Conservation (phyloP, 768 basidiomycete species). For the Panus rudis region DNA sequence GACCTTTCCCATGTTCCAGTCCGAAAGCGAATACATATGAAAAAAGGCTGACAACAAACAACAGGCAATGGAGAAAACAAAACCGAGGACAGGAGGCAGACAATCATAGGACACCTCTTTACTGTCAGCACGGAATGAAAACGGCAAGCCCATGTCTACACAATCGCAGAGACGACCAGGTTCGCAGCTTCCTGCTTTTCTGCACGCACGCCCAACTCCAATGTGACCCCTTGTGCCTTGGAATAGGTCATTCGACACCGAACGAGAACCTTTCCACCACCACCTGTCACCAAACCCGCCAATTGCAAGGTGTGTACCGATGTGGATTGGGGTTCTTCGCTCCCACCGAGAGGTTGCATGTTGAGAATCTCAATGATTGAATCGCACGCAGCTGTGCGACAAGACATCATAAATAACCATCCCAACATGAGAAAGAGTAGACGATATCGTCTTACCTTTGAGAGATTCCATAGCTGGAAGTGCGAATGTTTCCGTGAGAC, state of each 20-base stretch:
- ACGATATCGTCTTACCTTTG: slow-evolving; percentile 56
- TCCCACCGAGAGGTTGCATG: slow-evolving; percentile 95
- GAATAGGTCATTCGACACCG: slow-evolving; percentile 95
- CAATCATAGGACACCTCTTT: no score
- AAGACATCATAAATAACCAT: no score
- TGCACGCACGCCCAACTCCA: slow-evolving; percentile 87
- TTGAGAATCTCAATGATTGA: slow-evolving; percentile 93
- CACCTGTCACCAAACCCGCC: slow-evolving; percentile 84
- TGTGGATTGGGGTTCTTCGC: slow-evolving; percentile 70
- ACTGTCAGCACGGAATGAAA: no score
- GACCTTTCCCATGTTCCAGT: no score
- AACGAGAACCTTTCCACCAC: slow-evolving; percentile 93
- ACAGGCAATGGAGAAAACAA: no score
- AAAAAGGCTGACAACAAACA: no score
- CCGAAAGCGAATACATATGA: no score
- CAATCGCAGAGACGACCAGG: slow-evolving; percentile 87
- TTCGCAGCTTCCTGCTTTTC: slow-evolving; percentile 84
- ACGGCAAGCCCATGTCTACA: no score
- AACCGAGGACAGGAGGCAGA: no score
- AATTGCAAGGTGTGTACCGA: slow-evolving; percentile 93
- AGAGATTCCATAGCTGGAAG: slow-evolving; percentile 88
- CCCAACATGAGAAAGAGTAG: slow-evolving; percentile 4
- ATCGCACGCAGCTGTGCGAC: slow-evolving; percentile 85
- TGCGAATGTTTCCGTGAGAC: slow-evolving; percentile 87
- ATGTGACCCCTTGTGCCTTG: slow-evolving; percentile 82